Percentiles rank a stretch among this genome's conserved stretches.
phyloP scores from a whole-genome alignment of 176 grass and related monocot genomes.

The Avena eriantha region DNA sequence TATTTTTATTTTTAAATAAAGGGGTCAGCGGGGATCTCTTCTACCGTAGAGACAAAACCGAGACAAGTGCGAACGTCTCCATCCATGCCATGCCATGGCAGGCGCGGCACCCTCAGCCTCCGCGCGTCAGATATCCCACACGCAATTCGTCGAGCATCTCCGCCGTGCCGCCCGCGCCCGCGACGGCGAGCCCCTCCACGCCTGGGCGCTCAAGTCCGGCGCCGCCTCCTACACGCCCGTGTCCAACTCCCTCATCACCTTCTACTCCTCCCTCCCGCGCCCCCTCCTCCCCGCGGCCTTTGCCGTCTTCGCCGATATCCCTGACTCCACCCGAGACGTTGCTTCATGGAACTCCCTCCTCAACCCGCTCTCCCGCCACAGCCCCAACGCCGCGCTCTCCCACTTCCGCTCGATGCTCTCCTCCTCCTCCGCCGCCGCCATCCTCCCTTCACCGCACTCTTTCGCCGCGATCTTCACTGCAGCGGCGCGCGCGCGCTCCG shows the following conservation, averaged over 20 bases:
- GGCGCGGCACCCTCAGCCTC: background rate
- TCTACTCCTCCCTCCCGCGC: slow-evolving; percentile 62
- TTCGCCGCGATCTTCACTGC: slow-evolving; percentile 66
- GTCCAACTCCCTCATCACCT: slow-evolving; percentile 69
- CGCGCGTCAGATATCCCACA: slow-evolving; percentile 42
- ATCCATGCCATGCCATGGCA: slow-evolving; percentile 27
- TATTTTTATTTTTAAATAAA: no score
- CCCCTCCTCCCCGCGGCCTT: slow-evolving; percentile 42
- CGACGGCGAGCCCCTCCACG: slow-evolving; percentile 60
- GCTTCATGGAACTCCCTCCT: slow-evolving; percentile 82
- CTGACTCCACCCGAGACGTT: slow-evolving; percentile 36
- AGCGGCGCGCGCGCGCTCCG: slow-evolving; percentile 28
- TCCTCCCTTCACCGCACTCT: slow-evolving; percentile 63
- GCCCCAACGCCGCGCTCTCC: slow-evolving; percentile 38
- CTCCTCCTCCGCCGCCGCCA: background rate
- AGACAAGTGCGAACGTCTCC: no score
- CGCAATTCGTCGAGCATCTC: slow-evolving; percentile 54
- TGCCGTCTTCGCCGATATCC: slow-evolving; percentile 53
- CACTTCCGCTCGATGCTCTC: slow-evolving; percentile 63
- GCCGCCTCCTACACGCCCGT: slow-evolving; percentile 54
- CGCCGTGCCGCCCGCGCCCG: slow-evolving; percentile 26
- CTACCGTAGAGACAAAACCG: no score
- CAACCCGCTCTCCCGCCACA: slow-evolving; percentile 57
- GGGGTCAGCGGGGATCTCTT: no score
- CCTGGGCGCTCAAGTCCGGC: slow-evolving; percentile 63